phyloP scores from a whole-genome alignment of 129 eudicot species.

The Flaveria sonorensis region DNA sequence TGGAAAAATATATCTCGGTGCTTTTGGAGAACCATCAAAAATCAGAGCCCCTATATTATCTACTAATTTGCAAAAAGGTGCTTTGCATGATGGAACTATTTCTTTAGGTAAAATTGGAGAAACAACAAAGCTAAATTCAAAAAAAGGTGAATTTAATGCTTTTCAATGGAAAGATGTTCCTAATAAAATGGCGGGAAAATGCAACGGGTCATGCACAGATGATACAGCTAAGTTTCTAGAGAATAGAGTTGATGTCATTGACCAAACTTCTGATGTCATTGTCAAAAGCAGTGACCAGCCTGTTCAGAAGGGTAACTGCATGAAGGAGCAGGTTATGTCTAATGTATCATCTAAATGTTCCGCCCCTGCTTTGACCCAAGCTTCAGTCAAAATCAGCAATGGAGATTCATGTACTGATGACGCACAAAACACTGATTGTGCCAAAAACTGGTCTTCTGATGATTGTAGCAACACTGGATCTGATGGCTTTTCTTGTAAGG shows the following conservation, averaged over 20 bases:
- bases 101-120: constrained; percentile 35
- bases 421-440: constrained; percentile 36
- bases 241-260: constrained; percentile 27
- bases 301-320: constrained; percentile 36
- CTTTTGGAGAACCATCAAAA: constrained; percentile 36
- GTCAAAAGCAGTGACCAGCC: constrained; percentile 38
- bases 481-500: constrained; percentile 32
- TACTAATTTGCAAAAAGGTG: constrained; percentile 29
- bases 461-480: constrained; percentile 46
- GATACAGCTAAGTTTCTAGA: constrained; percentile 23
- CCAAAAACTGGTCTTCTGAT: constrained; percentile 47
- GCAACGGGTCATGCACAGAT: constrained; percentile 37
- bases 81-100: constrained; percentile 24
- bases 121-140: constrained; percentile 24
- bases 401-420: constrained; percentile 59
- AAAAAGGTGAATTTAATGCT: constrained; percentile 37
- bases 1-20: constrained; percentile 18
- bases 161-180: constrained; percentile 79
- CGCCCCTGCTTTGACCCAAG: constrained; percentile 59
- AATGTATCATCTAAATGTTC: constrained; percentile 65
- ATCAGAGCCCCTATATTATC: constrained; percentile 26
- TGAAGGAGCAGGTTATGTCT: constrained; percentile 60
- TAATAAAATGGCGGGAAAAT: constrained; percentile 32
- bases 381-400: constrained; percentile 47
- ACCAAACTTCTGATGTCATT: constrained; percentile 36